These are phyloP conservation scores for Oryza brachyantha DNA, from an alignment of 176 grass and related monocot genomes.

Conservation along the genomic window DNA sequence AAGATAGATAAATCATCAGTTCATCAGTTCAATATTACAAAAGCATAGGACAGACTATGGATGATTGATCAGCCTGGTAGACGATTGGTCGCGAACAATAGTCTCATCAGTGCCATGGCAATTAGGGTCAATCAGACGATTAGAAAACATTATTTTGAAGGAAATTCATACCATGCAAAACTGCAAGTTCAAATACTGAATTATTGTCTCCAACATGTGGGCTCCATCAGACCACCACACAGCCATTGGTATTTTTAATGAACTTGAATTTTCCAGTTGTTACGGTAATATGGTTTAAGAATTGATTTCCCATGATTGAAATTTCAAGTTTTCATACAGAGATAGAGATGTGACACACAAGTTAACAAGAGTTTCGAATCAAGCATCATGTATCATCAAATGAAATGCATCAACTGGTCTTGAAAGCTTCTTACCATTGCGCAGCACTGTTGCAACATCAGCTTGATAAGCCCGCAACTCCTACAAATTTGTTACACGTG, in stretches of 20 bases:
- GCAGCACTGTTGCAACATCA: constrained; percentile 92
- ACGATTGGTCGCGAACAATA: no score
- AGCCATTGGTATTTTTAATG: constrained; percentile 3
- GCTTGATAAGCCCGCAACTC: constrained; percentile 96
- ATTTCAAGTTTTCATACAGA: background rate
- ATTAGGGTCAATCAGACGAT: no score
- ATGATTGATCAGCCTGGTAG: no score
- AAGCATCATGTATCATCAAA: background rate
- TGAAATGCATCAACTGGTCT: constrained; percentile 15
- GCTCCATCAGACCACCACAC: background rate
- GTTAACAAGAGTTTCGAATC: constrained; percentile 6
- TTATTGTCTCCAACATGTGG: background rate
- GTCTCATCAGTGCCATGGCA: no score
- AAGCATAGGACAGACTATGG: no score
- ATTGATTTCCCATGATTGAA: background rate
- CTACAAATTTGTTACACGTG: constrained; percentile 43
- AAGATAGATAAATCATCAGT: no score
- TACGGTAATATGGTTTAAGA: background rate
- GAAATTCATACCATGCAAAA: no score
- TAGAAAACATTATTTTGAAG: background rate
- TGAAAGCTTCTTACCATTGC: constrained; percentile 66
- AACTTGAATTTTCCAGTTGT: background rate
- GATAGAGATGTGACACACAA: background rate
- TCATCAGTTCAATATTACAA: no score
- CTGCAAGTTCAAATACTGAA: background rate